Evolutionary conservation across 768 basidiomycete genomes (phyloP).

Genomic region (Daedaleopsis sinensis): DNA sequence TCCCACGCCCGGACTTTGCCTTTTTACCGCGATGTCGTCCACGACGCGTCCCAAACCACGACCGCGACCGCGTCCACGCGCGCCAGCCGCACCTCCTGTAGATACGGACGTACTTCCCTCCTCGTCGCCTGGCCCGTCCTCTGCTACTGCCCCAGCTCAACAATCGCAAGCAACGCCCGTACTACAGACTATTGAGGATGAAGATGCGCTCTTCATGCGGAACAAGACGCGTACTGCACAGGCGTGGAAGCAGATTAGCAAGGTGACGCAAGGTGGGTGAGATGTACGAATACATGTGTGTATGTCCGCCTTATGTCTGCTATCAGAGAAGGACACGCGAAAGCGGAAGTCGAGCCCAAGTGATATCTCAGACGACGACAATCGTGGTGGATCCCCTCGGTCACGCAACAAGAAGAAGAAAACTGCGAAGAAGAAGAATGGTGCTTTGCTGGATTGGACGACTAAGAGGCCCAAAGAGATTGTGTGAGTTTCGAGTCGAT

Average conservation of each 20-base stretch:
- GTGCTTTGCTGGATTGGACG: conserved; percentile 21
- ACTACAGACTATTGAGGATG: conserved; percentile 43
- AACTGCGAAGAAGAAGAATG: conserved; percentile 2
- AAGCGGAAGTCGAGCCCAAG: conserved; percentile 11
- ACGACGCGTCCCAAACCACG: conserved; percentile 38
- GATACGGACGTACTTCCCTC: conserved; percentile 13
- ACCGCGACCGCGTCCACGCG: conserved; percentile 48
- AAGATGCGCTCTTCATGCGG: conserved; percentile 71
- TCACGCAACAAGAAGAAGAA: conserved; percentile 13
- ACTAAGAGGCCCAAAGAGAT: conserved; percentile 11
- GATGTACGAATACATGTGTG: neutral
- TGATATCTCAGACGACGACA: conserved; percentile 17
- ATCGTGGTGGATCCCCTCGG: conserved; percentile 7
- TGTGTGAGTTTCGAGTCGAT: conserved; percentile 7
- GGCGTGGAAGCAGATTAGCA: conserved; percentile 63
- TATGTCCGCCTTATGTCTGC: neutral
- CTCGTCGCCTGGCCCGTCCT: conserved; percentile 18
- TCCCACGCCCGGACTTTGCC: conserved; percentile 29
- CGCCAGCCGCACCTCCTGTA: conserved; percentile 10
- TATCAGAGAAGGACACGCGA: conserved; percentile 12
- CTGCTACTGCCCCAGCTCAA: conserved; percentile 13
- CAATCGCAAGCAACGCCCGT: conserved; percentile 4
- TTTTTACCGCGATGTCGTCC: conserved; percentile 33
- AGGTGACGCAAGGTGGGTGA: conserved; percentile 55
- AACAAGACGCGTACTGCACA: conserved; percentile 59